These are phyloP conservation scores for Citrullus amarus DNA, from an alignment of 306 rosid species.

Conservation along the genomic window DNA sequence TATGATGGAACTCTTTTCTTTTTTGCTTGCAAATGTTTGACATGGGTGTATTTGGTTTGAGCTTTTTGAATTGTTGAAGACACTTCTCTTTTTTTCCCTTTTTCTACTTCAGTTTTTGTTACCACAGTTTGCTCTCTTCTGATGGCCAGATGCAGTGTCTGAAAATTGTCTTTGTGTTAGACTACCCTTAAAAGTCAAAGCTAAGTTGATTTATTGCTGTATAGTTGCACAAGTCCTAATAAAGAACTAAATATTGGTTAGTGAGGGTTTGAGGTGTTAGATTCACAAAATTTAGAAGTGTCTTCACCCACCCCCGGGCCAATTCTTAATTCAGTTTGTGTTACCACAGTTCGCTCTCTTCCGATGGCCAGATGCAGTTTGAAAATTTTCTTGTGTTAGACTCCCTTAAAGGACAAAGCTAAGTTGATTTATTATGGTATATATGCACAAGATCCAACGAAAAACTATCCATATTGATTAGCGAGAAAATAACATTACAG, in stretches of 20 bases:
- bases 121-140: not conserved
- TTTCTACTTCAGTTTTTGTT: not conserved
- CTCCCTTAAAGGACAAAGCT: not conserved
- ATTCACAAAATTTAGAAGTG: not conserved
- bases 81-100: not conserved
- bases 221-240: not conserved
- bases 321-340: not conserved
- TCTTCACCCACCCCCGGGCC: too few species aligned
- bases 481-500: not conserved
- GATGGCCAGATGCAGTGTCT: not conserved
- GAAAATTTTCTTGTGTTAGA: not conserved
- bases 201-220: not conserved
- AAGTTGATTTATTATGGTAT: not conserved
- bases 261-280: not conserved
- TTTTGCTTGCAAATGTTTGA: not conserved
- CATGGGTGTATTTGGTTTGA: not conserved
- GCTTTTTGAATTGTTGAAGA: not conserved
- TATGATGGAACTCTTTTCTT: not conserved
- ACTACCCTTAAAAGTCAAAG: not conserved
- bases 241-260: not conserved
- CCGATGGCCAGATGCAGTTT: not conserved
- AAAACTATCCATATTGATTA: not conserved
- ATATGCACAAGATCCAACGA: not conserved
- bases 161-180: not conserved
- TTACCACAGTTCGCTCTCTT: not conserved